Evolutionary conservation across 2,329 filamentous ascomycete genomes (phyloP).

Genomic region (Colletotrichum sp.): DNA sequence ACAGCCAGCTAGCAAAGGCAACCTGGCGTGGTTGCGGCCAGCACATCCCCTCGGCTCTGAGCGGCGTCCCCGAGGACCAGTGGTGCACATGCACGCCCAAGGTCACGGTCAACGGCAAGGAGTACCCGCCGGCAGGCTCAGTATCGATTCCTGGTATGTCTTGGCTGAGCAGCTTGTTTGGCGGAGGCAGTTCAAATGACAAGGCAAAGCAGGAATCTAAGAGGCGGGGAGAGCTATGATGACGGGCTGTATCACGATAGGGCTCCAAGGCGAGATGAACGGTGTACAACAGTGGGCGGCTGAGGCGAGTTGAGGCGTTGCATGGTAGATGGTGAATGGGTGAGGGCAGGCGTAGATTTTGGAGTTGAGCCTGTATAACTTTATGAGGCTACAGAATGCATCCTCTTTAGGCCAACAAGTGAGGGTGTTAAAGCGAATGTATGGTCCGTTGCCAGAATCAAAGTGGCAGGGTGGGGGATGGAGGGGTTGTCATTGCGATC

Average conservation of each 20-base stretch:
- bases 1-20: slow-evolving; percentile 42
- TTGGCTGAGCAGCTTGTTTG: slow-evolving; percentile 32
- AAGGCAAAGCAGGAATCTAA: slow-evolving; percentile 14
- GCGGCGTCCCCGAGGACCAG: slow-evolving; percentile 45
- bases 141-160: slow-evolving; percentile 42
- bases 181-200: slow-evolving; percentile 13
- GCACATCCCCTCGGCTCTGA: slow-evolving; percentile 50
- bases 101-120: slow-evolving; percentile 46
- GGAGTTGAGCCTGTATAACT: background rate
- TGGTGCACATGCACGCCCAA: slow-evolving; percentile 54
- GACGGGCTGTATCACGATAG: no score
- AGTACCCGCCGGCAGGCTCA: slow-evolving; percentile 49
- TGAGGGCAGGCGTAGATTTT: background rate
- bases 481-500: background rate
- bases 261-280: background rate
- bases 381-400: background rate
- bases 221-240: slow-evolving; percentile 1
- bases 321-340: background rate
- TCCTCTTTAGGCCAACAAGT: background rate
- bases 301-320: background rate
- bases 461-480: background rate
- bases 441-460: background rate
- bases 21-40: slow-evolving; percentile 55
- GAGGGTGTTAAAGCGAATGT: background rate
- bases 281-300: background rate